A percentile compares a stretch with the other conserved stretches of the same genome.
phyloP scores from a whole-genome alignment of 202 grass and related monocot species.

The Zoysia matrella region DNA sequence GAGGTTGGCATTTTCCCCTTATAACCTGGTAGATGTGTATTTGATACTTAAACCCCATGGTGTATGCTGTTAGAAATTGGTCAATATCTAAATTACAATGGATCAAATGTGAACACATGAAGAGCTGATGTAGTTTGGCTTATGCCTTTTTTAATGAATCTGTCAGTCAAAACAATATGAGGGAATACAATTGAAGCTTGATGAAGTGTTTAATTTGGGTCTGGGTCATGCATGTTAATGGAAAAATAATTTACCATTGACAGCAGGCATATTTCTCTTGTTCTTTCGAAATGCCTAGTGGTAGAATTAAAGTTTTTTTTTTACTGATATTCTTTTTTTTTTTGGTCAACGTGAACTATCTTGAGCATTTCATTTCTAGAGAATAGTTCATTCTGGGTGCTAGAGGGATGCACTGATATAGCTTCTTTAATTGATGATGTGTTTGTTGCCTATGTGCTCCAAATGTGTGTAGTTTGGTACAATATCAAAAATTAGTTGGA shows the following conservation, averaged over 20 bases:
- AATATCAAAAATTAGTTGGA: slow-evolving; percentile 13
- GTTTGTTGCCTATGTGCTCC: neutral
- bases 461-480: slow-evolving; percentile 11
- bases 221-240: neutral
- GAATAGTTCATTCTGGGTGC: neutral
- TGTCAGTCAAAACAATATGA: slow-evolving; percentile 13
- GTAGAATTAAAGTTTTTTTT: neutral
- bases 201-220: neutral
- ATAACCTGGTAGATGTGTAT: slow-evolving; percentile 15
- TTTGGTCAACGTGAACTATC: neutral
- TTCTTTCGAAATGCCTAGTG: neutral
- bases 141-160: neutral
- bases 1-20: slow-evolving; percentile 65
- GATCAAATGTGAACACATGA: neutral
- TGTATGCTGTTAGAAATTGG: slow-evolving; percentile 22
- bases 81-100: neutral
- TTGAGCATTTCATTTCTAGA: slow-evolving; percentile 7
- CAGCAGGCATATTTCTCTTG: neutral
- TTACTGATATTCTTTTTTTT: neutral
- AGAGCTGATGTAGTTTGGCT: slow-evolving; percentile 19
- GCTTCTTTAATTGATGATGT: slow-evolving; percentile 11
- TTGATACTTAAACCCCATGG: neutral
- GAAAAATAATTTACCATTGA: neutral
- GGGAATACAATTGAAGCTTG: neutral
- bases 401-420: slow-evolving; percentile 10